A percentile compares a stretch with the other conserved stretches of the same genome.
phyloP scores from a whole-genome alignment of 192 early-diverging fungal genomes.

The Glomus cerebriforme region DNA sequence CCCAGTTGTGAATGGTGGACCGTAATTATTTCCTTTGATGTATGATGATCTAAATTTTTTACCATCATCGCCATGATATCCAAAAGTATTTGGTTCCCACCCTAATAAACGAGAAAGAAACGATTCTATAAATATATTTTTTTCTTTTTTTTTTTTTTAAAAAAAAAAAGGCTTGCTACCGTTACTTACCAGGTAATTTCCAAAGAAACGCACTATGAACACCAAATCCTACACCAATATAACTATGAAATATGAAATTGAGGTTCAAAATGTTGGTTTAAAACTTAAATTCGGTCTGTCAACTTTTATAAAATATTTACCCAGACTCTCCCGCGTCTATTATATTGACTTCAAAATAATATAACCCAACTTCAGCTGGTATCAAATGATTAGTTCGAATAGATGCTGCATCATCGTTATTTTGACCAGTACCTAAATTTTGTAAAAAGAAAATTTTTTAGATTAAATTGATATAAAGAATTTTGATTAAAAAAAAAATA shows the following conservation, averaged over 20 bases:
- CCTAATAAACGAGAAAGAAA: conserved; percentile 46
- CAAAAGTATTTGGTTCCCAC: conserved; percentile 81
- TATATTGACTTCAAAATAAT: conserved; percentile 83
- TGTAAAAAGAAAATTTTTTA: neutral
- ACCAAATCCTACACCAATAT: conserved; percentile 81
- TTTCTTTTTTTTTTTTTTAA: neutral
- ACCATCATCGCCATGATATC: conserved; percentile 93
- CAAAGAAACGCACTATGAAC: conserved; percentile 42
- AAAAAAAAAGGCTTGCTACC: no score
- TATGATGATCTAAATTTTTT: conserved; percentile 64
- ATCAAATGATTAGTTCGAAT: conserved; percentile 74
- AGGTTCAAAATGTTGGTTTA: neutral
- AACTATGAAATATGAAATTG: conserved; percentile 40
- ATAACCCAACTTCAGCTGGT: conserved; percentile 73
- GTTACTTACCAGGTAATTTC: conserved; percentile 72
- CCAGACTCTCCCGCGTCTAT: conserved; percentile 76
- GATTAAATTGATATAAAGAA: neutral
- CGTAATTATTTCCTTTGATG: conserved; percentile 64
- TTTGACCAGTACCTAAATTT: conserved; percentile 50
- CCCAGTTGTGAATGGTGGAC: conserved; percentile 81
- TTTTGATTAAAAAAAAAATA: no score
- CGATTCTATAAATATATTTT: neutral
- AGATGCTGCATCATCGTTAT: conserved; percentile 75
- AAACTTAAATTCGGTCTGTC: neutral
- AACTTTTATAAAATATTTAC: neutral